phyloP scores from a whole-genome alignment of 495 filamentous ascomycete genomes.

The Pyrenula massariospora region DNA sequence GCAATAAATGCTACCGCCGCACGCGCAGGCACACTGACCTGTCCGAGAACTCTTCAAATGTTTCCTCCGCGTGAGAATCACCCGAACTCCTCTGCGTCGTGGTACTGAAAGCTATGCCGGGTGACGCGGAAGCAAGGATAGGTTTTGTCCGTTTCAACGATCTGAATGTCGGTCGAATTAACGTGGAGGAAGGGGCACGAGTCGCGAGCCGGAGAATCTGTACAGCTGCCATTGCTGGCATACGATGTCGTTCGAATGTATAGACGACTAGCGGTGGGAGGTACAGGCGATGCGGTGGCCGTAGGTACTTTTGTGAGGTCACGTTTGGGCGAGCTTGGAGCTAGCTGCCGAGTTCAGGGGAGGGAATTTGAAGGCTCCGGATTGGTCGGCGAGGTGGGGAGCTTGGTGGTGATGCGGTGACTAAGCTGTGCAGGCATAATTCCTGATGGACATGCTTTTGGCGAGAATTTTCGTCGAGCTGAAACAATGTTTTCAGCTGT shows the following conservation, averaged over 20 bases:
- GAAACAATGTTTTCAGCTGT: too few species aligned
- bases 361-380: background rate
- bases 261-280: background rate
- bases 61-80: constrained; percentile 71
- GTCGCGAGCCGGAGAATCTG: background rate
- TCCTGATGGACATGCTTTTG: background rate
- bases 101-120: constrained; percentile 42
- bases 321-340: background rate
- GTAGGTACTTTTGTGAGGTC: background rate
- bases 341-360: background rate
- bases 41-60: constrained; percentile 96
- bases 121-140: constrained; percentile 23
- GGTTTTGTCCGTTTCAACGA: constrained; percentile 46
- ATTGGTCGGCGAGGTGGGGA: background rate
- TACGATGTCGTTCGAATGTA: background rate
- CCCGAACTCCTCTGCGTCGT: constrained; percentile 46
- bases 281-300: background rate
- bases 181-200: constrained; percentile 41
- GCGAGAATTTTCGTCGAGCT: too few species aligned
- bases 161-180: constrained; percentile 61
- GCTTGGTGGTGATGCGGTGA: background rate
- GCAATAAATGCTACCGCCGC: too few species aligned
- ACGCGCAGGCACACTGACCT: too few species aligned
- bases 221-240: background rate
- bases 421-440: background rate